Percentiles rank a stretch among this genome's conserved stretches.
Evolutionary conservation across 192 early-diverging fungal genomes (phyloP).

Genomic region (Umbelopsis isabellina): DNA sequence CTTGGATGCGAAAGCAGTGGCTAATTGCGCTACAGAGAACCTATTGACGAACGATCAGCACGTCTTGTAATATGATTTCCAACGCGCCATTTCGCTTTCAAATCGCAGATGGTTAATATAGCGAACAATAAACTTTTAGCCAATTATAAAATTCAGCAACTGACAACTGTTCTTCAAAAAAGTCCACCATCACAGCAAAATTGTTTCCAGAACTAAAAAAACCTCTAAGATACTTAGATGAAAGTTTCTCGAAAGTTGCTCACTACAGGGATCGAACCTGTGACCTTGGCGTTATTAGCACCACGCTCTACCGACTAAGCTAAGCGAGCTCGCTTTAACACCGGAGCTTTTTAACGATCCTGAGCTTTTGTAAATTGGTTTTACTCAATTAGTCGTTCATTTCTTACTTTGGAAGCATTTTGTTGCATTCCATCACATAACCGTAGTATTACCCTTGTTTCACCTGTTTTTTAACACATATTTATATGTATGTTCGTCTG

Average conservation of each 20-base stretch:
- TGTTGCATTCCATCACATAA: too few species aligned
- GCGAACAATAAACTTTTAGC: too few species aligned
- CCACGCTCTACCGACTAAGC: constrained; percentile 72
- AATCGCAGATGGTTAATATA: too few species aligned
- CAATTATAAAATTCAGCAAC: too few species aligned
- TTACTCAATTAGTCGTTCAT: too few species aligned
- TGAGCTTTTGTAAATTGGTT: too few species aligned
- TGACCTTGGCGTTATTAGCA: constrained; percentile 70
- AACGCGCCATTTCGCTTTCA: neutral
- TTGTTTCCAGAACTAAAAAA: neutral
- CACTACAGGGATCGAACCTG: constrained; percentile 32
- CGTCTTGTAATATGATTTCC: neutral
- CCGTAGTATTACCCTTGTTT: too few species aligned
- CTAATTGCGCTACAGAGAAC: constrained; percentile 19
- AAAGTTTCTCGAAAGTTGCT: constrained; percentile 22
- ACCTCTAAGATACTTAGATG: too few species aligned
- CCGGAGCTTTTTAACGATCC: too few species aligned
- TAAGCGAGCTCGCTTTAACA: constrained; percentile 33
- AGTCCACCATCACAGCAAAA: neutral
- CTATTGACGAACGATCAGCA: neutral
- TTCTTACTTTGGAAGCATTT: too few species aligned
- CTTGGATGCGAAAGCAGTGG: constrained; percentile 27
- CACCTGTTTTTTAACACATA: too few species aligned
- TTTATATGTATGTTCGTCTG: too few species aligned
- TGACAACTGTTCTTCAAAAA: neutral